Base-by-base conservation (phyloP, 805 yeast genomes). In the Ogataea zsoltii region DNA sequence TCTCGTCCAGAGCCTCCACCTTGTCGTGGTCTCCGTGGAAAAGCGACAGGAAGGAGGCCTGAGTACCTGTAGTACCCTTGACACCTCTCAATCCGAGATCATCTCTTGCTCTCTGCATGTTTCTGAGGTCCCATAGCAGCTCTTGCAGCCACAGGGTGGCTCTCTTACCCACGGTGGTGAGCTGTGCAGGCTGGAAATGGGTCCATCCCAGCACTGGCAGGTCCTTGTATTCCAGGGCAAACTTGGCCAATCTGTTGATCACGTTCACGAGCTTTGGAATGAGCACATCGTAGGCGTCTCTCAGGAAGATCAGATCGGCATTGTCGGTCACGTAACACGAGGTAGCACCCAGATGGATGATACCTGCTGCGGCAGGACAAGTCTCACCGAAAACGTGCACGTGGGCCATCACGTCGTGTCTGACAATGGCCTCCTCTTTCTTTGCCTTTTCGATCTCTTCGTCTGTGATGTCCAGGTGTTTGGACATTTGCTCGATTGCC, bases 371-470 rank as follows among this genome's bases (percentile, higher is more conserved):
- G 6, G 85, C 85, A 15, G 99, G 99, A 60, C 96, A 88, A 13
- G 88, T 82, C 59, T 83, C 77, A 56, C 99, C 99, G 66, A 87
- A 94, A 47, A 85, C 88, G 65, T 94, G 99, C 46, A 94, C 99
- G 60, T 94, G 99, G 45, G 98, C 96, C 99, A 94, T 94, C 58
- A 94, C 99, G 66, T 94, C 99, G 69, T 94, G 99, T 75, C 99
- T 87, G 47, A 94, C 98, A 67, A 86, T 90, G 42, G 98, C 96
- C 71, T 94, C 99, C 72, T 94, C 97, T 56, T 79, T 81, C 47
- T 91, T 74, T 35, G 99, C 98, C 46, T 75, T 86, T 46, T 76
- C 89, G 53, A 94, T 89, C 63, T 95, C 98, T 57, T 88, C 95
- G 66, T 92, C 97, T 7, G 97, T 83, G 71, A 94, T 90, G 41